Evolutionary conservation across 768 basidiomycete species (phyloP), one percentile per base, ranked within the genome.

Genomic region (Naganishia onofrii): DNA sequence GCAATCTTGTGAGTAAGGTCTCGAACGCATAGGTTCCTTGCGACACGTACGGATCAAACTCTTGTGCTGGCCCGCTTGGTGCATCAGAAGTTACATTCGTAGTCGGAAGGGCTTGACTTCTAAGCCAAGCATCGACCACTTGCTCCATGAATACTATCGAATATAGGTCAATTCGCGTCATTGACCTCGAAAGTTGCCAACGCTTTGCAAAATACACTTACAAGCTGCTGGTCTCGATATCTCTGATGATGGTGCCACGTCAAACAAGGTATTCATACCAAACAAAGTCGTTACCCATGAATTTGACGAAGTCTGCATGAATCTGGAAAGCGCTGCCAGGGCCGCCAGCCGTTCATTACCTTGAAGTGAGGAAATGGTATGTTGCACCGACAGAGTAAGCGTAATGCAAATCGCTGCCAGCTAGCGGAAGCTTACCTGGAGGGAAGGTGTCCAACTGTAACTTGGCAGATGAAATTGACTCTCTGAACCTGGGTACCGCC

Each of bases 251-350:
- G 60, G 60, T 26, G 60, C 60, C 1, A 63, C 42, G 38, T 63
- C 42, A 26, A 63, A 63, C 15, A 63, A 29, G 12, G 60, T 63
- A 29, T 63, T 63, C 60, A 63, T 63, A 7, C 60, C 60, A 34
- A 63, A 44, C 3, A 63, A 26, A 26, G 60, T 63, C 38, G 60
- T 63, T 0, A 63, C 60, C 38, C 42, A 63, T 26, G 60, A 38
- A 19, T 63, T 63, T 12, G 60, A 63, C 23, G 60, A 63, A 63
- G 21, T 46, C 15, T 63, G 60, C 21, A 63, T 26, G 15, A 63
- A 63, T 63, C 60, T 42, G 26, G 60, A n/a, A 15, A 63, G 60
- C 23, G 38, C 32, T 6, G 42, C 21, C 2, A 63, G 42, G 9
- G 60, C 60, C 7, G 36, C 15, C 23, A 63, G 2, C 23, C 60